Conservation (phyloP, 179 eudicot species). For the Corrigiola litoralis region DNA sequence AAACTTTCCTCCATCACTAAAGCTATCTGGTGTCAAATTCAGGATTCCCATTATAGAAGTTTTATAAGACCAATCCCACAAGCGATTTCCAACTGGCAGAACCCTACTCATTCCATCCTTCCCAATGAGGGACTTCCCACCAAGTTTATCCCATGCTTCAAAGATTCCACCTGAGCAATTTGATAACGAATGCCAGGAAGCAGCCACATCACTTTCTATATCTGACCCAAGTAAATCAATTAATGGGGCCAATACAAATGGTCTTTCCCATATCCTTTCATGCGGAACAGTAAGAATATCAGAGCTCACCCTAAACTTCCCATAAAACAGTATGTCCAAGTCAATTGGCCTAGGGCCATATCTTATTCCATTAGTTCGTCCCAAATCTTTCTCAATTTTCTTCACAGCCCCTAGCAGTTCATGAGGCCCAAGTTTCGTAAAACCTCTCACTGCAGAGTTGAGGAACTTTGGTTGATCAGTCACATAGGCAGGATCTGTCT, state of each 20-base stretch:
- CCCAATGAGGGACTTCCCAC: slow-evolving; percentile 77
- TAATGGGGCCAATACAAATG: slow-evolving; percentile 87
- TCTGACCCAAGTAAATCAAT: slow-evolving; percentile 63
- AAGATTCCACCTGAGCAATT: slow-evolving; percentile 51
- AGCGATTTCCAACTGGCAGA: slow-evolving; percentile 56
- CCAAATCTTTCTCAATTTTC: slow-evolving; percentile 81
- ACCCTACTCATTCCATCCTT: slow-evolving; percentile 83
- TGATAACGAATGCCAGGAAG: slow-evolving; percentile 66
- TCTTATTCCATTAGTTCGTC: slow-evolving; percentile 75
- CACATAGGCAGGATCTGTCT: slow-evolving; percentile 87
- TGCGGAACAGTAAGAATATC: slow-evolving; percentile 74
- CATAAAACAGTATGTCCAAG: slow-evolving; percentile 80
- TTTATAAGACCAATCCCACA: slow-evolving; percentile 76
- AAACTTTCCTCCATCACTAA: slow-evolving; percentile 87
- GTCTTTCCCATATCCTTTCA: slow-evolving; percentile 91
- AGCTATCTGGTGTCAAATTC: slow-evolving; percentile 93
- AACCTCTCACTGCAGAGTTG: slow-evolving; percentile 79
- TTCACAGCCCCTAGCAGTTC: slow-evolving; percentile 58
- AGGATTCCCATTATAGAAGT: slow-evolving; percentile 81
- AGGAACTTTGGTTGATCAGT: slow-evolving; percentile 78
- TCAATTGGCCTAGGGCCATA: slow-evolving; percentile 92
- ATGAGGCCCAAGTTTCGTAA: slow-evolving; percentile 68
- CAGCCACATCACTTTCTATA: slow-evolving; percentile 49
- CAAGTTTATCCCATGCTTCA: slow-evolving; percentile 82
- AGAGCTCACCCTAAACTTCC: slow-evolving; percentile 51